Percentiles rank a stretch among this genome's conserved stretches.
Conservation (phyloP, 768 basidiomycete genomes). For the Ramaria sp. region DNA sequence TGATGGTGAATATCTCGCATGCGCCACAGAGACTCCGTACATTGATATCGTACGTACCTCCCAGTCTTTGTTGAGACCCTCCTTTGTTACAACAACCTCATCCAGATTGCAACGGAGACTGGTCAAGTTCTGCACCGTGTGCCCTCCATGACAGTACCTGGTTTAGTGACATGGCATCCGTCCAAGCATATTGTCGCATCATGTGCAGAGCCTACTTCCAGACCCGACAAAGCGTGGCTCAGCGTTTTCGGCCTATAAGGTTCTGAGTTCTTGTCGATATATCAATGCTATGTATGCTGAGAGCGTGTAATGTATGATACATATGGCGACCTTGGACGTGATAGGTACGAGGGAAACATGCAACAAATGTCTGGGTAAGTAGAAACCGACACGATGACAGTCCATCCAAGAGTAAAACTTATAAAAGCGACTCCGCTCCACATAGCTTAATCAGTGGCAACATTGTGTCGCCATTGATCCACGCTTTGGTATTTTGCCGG, state of each 20-base stretch:
- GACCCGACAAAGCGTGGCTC: slow-evolving; percentile 51
- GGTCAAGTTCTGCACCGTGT: slow-evolving; percentile 67
- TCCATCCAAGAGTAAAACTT: neutral
- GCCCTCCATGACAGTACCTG: slow-evolving; percentile 58
- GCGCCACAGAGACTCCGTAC: slow-evolving; percentile 59
- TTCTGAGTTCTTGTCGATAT: slow-evolving; percentile 7
- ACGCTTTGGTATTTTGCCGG: slow-evolving; percentile 58
- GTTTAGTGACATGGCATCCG: slow-evolving; percentile 74
- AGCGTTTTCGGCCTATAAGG: slow-evolving; percentile 57
- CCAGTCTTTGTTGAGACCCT: neutral
- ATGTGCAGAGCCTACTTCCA: slow-evolving; percentile 29
- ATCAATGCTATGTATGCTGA: neutral
- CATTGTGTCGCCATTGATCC: slow-evolving; percentile 74
- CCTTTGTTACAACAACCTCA: neutral
- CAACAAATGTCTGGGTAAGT: slow-evolving; percentile 4
- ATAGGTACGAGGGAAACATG: neutral
- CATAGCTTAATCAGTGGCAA: slow-evolving; percentile 22
- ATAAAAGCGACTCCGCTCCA: neutral
- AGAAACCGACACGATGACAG: neutral
- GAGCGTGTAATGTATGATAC: neutral
- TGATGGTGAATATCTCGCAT: slow-evolving; percentile 76
- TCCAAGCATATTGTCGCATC: slow-evolving; percentile 75
- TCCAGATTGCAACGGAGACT: slow-evolving; percentile 73
- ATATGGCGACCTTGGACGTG: neutral
- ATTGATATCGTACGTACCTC: slow-evolving; percentile 63